Evolutionary conservation across 352 stramenopile genomes (phyloP), one percentile per base, ranked within the genome.

Genomic region (Phytophthora megakarya): DNA sequence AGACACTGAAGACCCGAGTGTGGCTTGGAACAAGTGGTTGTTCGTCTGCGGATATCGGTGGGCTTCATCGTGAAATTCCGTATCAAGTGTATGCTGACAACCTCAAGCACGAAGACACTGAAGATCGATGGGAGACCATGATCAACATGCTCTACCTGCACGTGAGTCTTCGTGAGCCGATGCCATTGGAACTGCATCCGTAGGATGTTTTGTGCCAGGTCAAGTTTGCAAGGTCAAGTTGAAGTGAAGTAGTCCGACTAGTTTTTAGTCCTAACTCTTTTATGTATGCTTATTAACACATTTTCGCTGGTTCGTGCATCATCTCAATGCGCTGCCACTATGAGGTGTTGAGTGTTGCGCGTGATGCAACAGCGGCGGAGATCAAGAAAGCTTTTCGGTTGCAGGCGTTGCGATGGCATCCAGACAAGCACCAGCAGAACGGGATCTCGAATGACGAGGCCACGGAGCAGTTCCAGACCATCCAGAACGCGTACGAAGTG

Each of bases 401-500:
- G 16, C 79, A 91, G 51, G 87, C 87, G 43, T 68, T 94, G 45
- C 78, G 79, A 22, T 95, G 85, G 85, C 87, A 95, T 54, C 87
- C 87, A n/a, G 87, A 94, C 54, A 95, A 95, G 68, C 85, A 93
- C 64, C 81, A 92, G 56, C 60, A 82, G 61, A 85, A 89, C 56
- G 73, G 72, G 26, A 79, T 93, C 48, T 85, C 84, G 28, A 69
- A 65, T 44, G 87, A 92, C 13, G 87, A 94, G 51, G 84, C 87
- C 12, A 96, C 87, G 19, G 53, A 83, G 61, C 73, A 80, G 42
- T 96, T 96, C 72, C 85, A 96, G 65, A 82, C 88, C 62, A 89
- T 96, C 56, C 87, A 96, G 71, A 90, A 72, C 63, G 85, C 87
- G 13, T 96, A 96, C 68, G 84, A 92, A 61, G 85, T 96, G 64